These are phyloP conservation scores for Gracilaria domingensis DNA, from an alignment of 23 red algal species.

Conservation along the genomic window DNA sequence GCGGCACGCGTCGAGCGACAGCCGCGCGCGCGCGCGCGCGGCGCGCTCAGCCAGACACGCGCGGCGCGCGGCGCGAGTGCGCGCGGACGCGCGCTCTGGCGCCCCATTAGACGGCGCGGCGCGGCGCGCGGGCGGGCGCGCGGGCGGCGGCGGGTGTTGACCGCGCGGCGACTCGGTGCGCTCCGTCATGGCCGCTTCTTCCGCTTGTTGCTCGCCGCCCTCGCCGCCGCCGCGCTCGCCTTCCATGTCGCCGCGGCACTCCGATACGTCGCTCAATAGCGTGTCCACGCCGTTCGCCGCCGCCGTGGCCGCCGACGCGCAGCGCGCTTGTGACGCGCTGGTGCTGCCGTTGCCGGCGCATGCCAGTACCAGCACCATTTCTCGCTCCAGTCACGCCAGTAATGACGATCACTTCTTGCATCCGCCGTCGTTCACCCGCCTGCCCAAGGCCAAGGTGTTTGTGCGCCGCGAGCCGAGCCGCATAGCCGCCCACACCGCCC, in stretches of 20 bases:
- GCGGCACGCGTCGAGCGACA: not conserved
- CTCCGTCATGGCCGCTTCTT: not conserved
- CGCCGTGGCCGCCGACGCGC: not conserved
- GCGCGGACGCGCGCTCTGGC: not conserved
- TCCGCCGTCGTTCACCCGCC: constrained; percentile 27
- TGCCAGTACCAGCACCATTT: constrained; percentile 39
- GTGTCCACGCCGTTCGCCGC: not conserved
- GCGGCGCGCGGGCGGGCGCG: not conserved
- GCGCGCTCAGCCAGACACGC: no score
- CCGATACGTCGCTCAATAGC: constrained; percentile 12
- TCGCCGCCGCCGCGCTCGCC: not conserved
- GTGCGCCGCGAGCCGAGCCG: constrained; percentile 19
- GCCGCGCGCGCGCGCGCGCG: not conserved
- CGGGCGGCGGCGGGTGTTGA: not conserved
- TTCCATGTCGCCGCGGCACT: not conserved
- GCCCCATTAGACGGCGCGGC: not conserved
- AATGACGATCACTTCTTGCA: constrained; percentile 25
- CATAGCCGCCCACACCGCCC: not conserved
- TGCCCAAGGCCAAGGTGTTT: constrained; percentile 41
- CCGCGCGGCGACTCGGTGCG: not conserved
- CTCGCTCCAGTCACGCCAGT: constrained; percentile 32
- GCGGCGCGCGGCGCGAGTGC: not conserved
- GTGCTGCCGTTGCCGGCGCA: not conserved
- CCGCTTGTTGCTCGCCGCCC: not conserved
- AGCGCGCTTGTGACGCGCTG: not conserved